phyloP scores from a whole-genome alignment of 2,329 filamentous ascomycete genomes.

The Trichoderma sp. region DNA sequence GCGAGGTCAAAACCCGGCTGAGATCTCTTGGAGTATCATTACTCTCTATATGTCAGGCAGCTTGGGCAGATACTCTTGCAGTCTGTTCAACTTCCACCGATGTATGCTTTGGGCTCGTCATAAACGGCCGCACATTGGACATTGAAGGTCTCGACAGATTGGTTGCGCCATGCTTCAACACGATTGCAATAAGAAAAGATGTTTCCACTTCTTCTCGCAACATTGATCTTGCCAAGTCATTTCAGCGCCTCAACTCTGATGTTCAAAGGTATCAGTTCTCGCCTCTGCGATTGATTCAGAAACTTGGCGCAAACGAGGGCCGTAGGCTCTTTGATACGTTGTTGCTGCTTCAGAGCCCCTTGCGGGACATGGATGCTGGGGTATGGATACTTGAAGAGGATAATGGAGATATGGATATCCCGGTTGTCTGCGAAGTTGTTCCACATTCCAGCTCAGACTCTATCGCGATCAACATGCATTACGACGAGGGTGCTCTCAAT shows the following conservation, averaged over 20 bases:
- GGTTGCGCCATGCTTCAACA: slow-evolving; percentile 92
- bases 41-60: slow-evolving; percentile 66
- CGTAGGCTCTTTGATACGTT: slow-evolving; percentile 73
- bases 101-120: slow-evolving; percentile 82
- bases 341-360: slow-evolving; percentile 70
- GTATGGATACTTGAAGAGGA: slow-evolving; percentile 59
- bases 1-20: slow-evolving; percentile 46
- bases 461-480: slow-evolving; percentile 61
- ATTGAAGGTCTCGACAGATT: slow-evolving; percentile 66
- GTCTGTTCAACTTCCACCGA: slow-evolving; percentile 57
- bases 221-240: slow-evolving; percentile 53
- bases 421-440: slow-evolving; percentile 72
- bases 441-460: slow-evolving; percentile 52
- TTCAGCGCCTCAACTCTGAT: slow-evolving; percentile 61
- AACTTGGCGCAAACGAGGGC: slow-evolving; percentile 39
- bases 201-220: slow-evolving; percentile 49
- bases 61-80: slow-evolving; percentile 66
- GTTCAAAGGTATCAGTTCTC: slow-evolving; percentile 70
- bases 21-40: slow-evolving; percentile 58
- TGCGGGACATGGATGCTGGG: slow-evolving; percentile 51
- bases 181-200: slow-evolving; percentile 66
- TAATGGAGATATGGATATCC: slow-evolving; percentile 66
- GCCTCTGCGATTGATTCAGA: slow-evolving; percentile 69
- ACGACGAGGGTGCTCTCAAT: slow-evolving; percentile 45
- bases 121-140: slow-evolving; percentile 70